Conservation (phyloP, 805 yeast genomes). For the Cephaloascus albidus region DNA sequence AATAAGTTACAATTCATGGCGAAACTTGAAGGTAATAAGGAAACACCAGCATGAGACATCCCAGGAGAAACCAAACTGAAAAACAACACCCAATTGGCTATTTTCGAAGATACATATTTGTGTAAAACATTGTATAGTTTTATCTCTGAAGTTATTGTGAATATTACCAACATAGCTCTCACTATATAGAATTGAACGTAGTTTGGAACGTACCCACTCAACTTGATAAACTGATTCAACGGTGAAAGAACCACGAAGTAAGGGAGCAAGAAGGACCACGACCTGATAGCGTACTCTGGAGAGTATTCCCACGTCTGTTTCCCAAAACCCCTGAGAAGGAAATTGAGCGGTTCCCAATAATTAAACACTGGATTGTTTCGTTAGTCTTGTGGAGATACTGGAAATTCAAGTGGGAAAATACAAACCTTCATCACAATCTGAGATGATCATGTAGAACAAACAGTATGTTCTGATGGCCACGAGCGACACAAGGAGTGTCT, state of each 20-base stretch:
- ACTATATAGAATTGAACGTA: constrained; percentile 40
- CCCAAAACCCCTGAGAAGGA: constrained; percentile 72
- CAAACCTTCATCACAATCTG: constrained; percentile 82
- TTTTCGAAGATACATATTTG: constrained; percentile 18
- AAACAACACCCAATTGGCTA: constrained; percentile 55
- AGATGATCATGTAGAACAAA: constrained; percentile 54
- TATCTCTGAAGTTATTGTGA: constrained; percentile 42
- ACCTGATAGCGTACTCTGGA: constrained; percentile 78
- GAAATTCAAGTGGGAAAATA: neutral
- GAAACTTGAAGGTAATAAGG: constrained; percentile 76
- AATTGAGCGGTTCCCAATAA: constrained; percentile 90
- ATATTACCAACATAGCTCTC: constrained; percentile 31
- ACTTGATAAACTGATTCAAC: neutral
- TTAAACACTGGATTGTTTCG: constrained; percentile 41
- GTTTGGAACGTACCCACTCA: constrained; percentile 11
- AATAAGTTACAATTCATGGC: constrained; percentile 43
- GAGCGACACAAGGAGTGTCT: neutral
- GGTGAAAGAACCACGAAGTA: constrained; percentile 10
- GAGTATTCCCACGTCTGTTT: constrained; percentile 97
- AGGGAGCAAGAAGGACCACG: constrained; percentile 69
- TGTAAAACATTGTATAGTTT: constrained; percentile 34
- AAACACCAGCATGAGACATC: constrained; percentile 79
- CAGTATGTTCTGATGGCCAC: constrained; percentile 13
- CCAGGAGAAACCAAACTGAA: constrained; percentile 65
- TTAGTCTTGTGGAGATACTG: neutral